Evolutionary conservation across 2,329 filamentous ascomycete genomes (phyloP), one percentile per base, ranked within the genome.

Genomic region (Nemania diffusa): DNA sequence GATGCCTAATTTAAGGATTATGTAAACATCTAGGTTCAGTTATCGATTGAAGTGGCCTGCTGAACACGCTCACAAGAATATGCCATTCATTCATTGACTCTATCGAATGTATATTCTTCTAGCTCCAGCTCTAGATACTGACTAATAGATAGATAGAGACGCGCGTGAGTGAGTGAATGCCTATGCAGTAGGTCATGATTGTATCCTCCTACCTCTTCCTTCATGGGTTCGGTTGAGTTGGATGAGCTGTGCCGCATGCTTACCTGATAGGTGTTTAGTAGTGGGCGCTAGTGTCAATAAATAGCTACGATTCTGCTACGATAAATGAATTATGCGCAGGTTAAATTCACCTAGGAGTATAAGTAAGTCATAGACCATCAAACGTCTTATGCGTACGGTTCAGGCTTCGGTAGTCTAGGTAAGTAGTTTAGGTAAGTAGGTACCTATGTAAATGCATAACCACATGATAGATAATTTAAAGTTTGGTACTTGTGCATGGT

Each of bases 211-310:
- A 22, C 37, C 50, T 7, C 11, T 17, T n/a, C 40, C 40, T 44
- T 17, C 17, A n/a, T 15, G 32, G 50, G 26, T 32, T 20, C 1
- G 50, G 52, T 37, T 2, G 20, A 26, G n/a, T 1, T 40, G 52
- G 9, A 32, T 24, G 34, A 57, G 34, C 64, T 53, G 64, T 62
- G 64, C 64, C 64, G 46, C 58, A 37, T n/a, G 22, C 57, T 27
- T 48, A 46, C 46, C 15, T 42, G 6, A 34, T 29, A n/a, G 32
- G 3, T 15, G 44, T 48, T 26, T 40, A 44, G 24, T 9, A 24
- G 24, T 50, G 22, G 40, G 40, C 40, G 40, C 40, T 44, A 44
- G 15, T 44, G 37, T 20, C n/a, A 8, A 9, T 44, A 6, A 44
- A 5, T 44, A 20, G 17, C 17, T 44, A 44, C 20, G n/a, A 20